A percentile compares a stretch with the other conserved stretches of the same genome.
These are phyloP conservation scores for Yamadazyma atlantica DNA, from an alignment of 1,139 yeast genomes.

Conservation along the genomic window DNA sequence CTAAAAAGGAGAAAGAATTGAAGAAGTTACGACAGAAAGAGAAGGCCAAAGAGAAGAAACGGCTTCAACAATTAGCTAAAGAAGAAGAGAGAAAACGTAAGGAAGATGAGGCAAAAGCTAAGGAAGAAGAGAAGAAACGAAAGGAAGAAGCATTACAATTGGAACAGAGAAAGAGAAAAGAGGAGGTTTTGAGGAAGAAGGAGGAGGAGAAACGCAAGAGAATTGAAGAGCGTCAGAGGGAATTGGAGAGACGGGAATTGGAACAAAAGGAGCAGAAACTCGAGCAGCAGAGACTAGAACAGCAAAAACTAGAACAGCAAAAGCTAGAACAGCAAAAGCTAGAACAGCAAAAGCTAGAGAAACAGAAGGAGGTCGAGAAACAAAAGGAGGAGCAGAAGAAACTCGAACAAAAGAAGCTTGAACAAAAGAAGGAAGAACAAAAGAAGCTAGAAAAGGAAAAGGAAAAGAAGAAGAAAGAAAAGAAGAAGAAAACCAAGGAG, in stretches of 20 bases:
- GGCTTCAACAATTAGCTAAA: conserved; percentile 64
- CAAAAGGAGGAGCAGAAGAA: conserved; percentile 61
- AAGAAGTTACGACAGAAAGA: conserved; percentile 73
- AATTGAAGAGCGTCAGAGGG: conserved; percentile 40
- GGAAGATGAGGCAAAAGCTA: conserved; percentile 52
- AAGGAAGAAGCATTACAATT: conserved; percentile 42
- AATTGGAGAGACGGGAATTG: conserved; percentile 48
- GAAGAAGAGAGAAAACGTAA: conserved; percentile 68
- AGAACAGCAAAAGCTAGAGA: conserved; percentile 34
- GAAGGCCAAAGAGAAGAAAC: conserved; percentile 75
- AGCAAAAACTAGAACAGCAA: too few relatives aligned
- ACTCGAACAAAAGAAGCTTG: conserved; percentile 21
- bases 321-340: conserved; percentile 24
- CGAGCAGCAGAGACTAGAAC: conserved; percentile 17
- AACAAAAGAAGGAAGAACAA: conserved; percentile 2
- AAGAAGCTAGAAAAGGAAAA: not conserved
- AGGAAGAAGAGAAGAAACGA: conserved; percentile 33
- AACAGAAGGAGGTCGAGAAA: conserved; percentile 41
- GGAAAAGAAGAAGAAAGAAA: not conserved
- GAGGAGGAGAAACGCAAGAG: conserved; percentile 54
- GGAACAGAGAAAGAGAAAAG: conserved; percentile 45
- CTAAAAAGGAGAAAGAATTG: conserved; percentile 68
- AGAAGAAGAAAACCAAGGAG: too few relatives aligned
- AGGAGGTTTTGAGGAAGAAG: conserved; percentile 48
- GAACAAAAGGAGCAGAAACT: conserved; percentile 51